Conservation (phyloP, 441 rosid genomes). For the Macaranga tanarius region DNA sequence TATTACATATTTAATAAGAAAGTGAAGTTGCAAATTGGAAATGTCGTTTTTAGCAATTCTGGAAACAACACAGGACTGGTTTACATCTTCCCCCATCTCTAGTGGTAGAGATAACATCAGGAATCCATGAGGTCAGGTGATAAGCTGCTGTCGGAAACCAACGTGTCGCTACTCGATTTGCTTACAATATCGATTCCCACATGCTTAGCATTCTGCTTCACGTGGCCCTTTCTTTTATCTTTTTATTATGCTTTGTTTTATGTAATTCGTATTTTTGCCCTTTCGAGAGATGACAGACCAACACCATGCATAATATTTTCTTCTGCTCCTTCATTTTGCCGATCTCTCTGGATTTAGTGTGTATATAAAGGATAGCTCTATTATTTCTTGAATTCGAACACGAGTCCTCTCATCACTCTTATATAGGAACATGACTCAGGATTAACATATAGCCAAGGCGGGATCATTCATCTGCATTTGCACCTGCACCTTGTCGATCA, state of each 20-base stretch:
- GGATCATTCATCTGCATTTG: constrained; percentile 53
- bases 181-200: constrained; percentile 6
- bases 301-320: neutral
- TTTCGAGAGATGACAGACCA: neutral
- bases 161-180: constrained; percentile 24
- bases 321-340: neutral
- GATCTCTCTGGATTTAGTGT: neutral
- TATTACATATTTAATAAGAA: too few species aligned
- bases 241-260: neutral
- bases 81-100: too few species aligned
- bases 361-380: neutral
- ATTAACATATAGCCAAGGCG: constrained; percentile 13
- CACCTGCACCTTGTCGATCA: constrained; percentile 44
- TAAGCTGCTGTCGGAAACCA: neutral
- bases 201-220: constrained; percentile 20
- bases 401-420: too few species aligned
- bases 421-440: too few species aligned
- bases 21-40: too few species aligned
- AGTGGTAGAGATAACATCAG: neutral
- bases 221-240: constrained; percentile 13
- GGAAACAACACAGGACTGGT: too few species aligned
- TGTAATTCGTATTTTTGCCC: too few species aligned
- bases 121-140: constrained; percentile 1
- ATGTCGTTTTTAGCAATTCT: too few species aligned
- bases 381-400: neutral